Evolutionary conservation across 2,329 filamentous ascomycete species (phyloP).

Genomic region (Curvularia sp.): DNA sequence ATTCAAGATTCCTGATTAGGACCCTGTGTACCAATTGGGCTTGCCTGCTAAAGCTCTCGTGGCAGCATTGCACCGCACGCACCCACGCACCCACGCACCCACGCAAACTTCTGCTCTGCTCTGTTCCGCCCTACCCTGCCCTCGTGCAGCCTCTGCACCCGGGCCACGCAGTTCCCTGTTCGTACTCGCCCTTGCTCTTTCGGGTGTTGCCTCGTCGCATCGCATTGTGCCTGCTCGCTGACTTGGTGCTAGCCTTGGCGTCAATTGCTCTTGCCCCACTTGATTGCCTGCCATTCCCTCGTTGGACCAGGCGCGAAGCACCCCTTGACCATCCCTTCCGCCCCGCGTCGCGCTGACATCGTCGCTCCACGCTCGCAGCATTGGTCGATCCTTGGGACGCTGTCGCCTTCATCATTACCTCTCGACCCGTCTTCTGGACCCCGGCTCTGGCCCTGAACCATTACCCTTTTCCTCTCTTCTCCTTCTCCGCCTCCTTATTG

Average conservation of each 20-base stretch:
- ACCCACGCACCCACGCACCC: conserved; percentile 27
- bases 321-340: conserved; percentile 20
- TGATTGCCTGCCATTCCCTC: conserved; percentile 32
- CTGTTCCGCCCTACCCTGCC: conserved; percentile 14
- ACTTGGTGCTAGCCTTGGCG: conserved; percentile 27
- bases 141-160: conserved; percentile 21
- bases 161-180: not conserved
- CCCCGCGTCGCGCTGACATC: conserved; percentile 16
- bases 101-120: conserved; percentile 2
- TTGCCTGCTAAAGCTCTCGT: not conserved
- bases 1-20: conserved; percentile 31
- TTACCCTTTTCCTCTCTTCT: not conserved
- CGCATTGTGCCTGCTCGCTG: conserved; percentile 18
- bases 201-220: not conserved
- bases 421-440: conserved; percentile 9
- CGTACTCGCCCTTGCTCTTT: not conserved
- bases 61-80: conserved; percentile 47
- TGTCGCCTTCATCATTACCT: conserved; percentile 15
- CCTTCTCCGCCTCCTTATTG: conserved; percentile 12
- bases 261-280: conserved; percentile 33
- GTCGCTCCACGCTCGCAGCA: conserved; percentile 29
- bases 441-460: conserved; percentile 4
- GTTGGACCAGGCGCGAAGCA: conserved; percentile 30
- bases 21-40: conserved; percentile 29
- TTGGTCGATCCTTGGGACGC: conserved; percentile 10